Base-by-base conservation (phyloP, 305 asterid species). In the Fraxinus velutina region DNA sequence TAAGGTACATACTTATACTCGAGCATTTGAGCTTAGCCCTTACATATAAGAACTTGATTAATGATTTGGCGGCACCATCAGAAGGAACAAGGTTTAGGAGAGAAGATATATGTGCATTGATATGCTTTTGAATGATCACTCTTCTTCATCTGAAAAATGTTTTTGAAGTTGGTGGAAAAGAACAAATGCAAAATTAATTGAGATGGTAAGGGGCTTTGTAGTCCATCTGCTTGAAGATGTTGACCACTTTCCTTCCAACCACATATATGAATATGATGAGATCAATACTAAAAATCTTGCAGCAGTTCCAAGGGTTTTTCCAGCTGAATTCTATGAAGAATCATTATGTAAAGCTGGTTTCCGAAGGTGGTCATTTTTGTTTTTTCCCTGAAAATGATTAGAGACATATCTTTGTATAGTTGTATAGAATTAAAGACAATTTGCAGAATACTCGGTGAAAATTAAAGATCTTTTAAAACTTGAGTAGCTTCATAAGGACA, bases 1-100 rank as follows among this genome's bases (percentile, higher is more conserved):
- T 85, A 93, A 93, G 97, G 99, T 96, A 89, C 29, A 76, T 78
- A 30, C 71, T 81, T 71, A 32, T 13, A 60, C 37, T 81, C 83
- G 30, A 79, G 78, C 76, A 30, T 72, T 82, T 81, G 57, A 75
- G 44, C 79, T 55, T 60, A 55, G 17, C 85, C 55, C 21, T 24
- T 81, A 52, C 32, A 42, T 75, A 78, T 4, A 22, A 57, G 64
- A 76, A 44, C 19, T 80, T 12, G 77, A 33, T 55, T 76, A 47
- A 73, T 73, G 64, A 73, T 60, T 79, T 77, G 72, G 60, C 76
- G n/a, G 47, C 34, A 33, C 55, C 76, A 77, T 84, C 52, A 62
- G 82, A 80, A 80, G 77, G 62, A 76, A 77, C 81, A 66, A 33
- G 44, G 19, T 60, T 30, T 21, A 78, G 80, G 79, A 29, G 78